Evolutionary conservation across 1,284 basidiomycete species (phyloP).

Genomic region (Ganoderma multipileum): DNA sequence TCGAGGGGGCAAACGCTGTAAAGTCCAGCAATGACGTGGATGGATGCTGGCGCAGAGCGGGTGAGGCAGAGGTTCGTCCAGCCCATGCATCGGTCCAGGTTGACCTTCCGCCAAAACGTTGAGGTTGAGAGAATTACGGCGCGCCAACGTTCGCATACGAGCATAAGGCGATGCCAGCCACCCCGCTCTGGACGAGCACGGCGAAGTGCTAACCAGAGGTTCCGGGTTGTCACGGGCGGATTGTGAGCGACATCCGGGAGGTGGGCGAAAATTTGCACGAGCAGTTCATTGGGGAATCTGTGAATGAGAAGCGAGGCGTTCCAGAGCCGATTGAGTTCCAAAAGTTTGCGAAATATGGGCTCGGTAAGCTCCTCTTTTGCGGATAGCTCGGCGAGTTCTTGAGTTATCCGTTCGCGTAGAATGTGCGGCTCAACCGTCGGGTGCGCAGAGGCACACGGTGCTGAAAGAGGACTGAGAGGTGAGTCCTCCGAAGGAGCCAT

Average conservation of each 20-base stretch:
- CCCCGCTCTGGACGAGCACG: too few relatives aligned
- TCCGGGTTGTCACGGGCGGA: too few relatives aligned
- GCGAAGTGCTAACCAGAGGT: too few relatives aligned
- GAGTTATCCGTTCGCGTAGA: neutral
- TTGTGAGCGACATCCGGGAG: too few relatives aligned
- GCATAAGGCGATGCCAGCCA: slow-evolving; percentile 10
- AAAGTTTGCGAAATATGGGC: neutral
- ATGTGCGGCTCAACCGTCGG: neutral
- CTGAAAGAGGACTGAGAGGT: too few relatives aligned
- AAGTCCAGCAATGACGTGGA: neutral
- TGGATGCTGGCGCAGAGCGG: neutral
- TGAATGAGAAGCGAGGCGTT: neutral
- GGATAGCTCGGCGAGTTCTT: neutral
- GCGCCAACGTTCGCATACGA: slow-evolving; percentile 13
- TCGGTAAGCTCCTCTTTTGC: neutral
- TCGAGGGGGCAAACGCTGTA: neutral
- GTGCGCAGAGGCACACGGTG: too few relatives aligned
- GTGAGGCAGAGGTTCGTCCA: neutral
- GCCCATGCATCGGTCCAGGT: neutral
- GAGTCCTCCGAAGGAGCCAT: too few relatives aligned
- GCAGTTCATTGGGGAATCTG: neutral
- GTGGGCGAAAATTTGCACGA: too few relatives aligned
- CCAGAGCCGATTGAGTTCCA: neutral
- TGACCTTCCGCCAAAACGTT: slow-evolving; percentile 6
- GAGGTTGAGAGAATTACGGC: neutral